Conservation (phyloP, 768 basidiomycete genomes). For the Kwoniella dendrophila region DNA sequence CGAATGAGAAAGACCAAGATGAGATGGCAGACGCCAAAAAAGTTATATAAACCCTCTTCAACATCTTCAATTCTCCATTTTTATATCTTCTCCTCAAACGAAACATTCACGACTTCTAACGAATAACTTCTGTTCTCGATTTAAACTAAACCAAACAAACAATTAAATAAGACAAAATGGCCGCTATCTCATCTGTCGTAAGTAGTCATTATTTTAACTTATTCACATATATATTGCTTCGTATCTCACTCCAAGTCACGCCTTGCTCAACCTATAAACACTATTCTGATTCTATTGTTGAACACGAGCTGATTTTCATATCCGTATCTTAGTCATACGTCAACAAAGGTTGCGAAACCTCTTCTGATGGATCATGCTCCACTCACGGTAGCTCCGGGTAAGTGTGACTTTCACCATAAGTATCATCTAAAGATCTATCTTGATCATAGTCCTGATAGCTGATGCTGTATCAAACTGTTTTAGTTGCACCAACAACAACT, state of each 20-base stretch:
- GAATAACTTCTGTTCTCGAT: not conserved
- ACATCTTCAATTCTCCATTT: not conserved
- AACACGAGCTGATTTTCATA: not conserved
- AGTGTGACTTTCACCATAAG: not conserved
- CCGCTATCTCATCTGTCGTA: slow-evolving; percentile 14
- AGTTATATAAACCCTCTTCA: slow-evolving; percentile 16
- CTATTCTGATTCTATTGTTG: no score
- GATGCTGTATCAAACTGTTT: not conserved
- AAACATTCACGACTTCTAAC: not conserved
- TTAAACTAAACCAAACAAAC: not conserved
- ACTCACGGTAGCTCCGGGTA: slow-evolving; percentile 18
- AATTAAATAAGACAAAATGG: slow-evolving; percentile 13
- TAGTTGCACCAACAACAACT: slow-evolving; percentile 7
- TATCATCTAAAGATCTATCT: not conserved
- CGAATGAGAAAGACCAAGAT: no score
- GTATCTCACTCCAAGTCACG: not conserved
- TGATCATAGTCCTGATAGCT: no score
- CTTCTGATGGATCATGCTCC: slow-evolving; percentile 23
- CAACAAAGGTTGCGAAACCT: slow-evolving; percentile 19
- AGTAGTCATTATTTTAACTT: not conserved
- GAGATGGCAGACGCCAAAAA: not conserved
- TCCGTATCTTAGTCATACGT: slow-evolving; percentile 5
- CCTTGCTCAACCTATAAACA: not conserved
- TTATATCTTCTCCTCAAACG: not conserved
- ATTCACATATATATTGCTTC: not conserved